Evolutionary conservation across 192 early-diverging fungal genomes (phyloP).

Genomic region (Coemansia sp.): DNA sequence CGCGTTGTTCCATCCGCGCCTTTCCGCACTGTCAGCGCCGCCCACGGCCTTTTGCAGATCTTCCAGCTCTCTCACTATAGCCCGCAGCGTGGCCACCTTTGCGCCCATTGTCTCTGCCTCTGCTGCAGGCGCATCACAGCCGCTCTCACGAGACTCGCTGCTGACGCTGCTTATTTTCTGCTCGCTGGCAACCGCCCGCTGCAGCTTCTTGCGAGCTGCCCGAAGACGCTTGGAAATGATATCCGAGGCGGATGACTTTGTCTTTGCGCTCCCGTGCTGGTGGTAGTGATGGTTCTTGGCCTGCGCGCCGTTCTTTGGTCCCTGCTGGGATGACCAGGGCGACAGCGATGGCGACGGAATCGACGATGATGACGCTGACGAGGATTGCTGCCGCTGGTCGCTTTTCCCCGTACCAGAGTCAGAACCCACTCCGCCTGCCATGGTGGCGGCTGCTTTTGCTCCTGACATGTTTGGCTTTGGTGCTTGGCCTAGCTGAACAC

Average conservation of each 20-base stretch:
- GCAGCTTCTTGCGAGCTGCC: slow-evolving; percentile 28
- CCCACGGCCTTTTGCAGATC: slow-evolving; percentile 6
- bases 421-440: background rate
- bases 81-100: slow-evolving; percentile 18
- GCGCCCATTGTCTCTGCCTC: slow-evolving; percentile 3
- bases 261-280: background rate
- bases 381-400: background rate
- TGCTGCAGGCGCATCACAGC: background rate
- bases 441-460: background rate
- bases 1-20: background rate
- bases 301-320: background rate
- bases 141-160: background rate
- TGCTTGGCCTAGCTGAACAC: slow-evolving; percentile 6
- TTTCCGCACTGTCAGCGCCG: slow-evolving; percentile 6
- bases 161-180: slow-evolving; percentile 6
- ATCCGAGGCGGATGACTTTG: slow-evolving; percentile 4
- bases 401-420: background rate
- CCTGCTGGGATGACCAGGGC: background rate
- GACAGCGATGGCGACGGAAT: slow-evolving; percentile 5
- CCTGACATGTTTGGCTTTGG: background rate
- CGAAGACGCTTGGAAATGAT: slow-evolving; percentile 22
- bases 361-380: background rate
- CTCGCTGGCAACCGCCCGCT: slow-evolving; percentile 20
- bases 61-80: slow-evolving; percentile 30
- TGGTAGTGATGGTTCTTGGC: background rate